Evolutionary conservation across 805 yeast genomes (phyloP).

Genomic region (Torulaspora microellipsoides): DNA sequence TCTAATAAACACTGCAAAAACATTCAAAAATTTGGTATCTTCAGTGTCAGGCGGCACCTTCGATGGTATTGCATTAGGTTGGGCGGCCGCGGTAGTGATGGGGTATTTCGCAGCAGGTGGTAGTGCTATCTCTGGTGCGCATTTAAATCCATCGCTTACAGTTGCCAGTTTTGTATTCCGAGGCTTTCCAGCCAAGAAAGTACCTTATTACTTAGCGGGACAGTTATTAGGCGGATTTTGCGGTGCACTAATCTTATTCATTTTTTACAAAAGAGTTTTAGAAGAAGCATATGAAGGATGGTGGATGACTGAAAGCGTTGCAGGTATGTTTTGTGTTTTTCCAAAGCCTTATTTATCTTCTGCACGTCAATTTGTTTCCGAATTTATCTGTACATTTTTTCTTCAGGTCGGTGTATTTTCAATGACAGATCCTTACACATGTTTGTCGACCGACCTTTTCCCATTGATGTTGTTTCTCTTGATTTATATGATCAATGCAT

Average conservation of each 20-base stretch:
- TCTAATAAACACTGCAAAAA: slow-evolving; percentile 11
- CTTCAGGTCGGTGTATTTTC: slow-evolving; percentile 46
- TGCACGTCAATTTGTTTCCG: slow-evolving; percentile 45
- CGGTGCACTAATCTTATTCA: slow-evolving; percentile 46
- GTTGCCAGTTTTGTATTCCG: slow-evolving; percentile 44
- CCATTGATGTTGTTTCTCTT: slow-evolving; percentile 46
- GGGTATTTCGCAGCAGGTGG: slow-evolving; percentile 52
- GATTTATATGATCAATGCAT: slow-evolving; percentile 44
- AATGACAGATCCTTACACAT: slow-evolving; percentile 48
- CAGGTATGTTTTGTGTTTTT: slow-evolving; percentile 45
- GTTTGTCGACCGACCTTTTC: slow-evolving; percentile 43
- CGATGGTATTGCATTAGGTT: slow-evolving; percentile 42
- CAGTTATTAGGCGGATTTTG: slow-evolving; percentile 47
- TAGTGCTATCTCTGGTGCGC: slow-evolving; percentile 50
- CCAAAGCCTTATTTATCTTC: slow-evolving; percentile 40
- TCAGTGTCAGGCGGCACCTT: slow-evolving; percentile 38
- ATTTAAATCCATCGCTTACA: slow-evolving; percentile 51
- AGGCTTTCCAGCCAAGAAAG: slow-evolving; percentile 48
- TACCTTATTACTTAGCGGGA: slow-evolving; percentile 42
- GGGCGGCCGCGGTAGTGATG: slow-evolving; percentile 52
- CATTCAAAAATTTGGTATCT: slow-evolving; percentile 16
- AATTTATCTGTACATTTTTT: slow-evolving; percentile 42
- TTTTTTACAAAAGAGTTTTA: slow-evolving; percentile 40
- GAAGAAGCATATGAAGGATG: slow-evolving; percentile 26
- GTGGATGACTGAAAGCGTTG: slow-evolving; percentile 30